Conservation (phyloP, 2,329 filamentous ascomycete species). For the Claviceps humidiphila region DNA sequence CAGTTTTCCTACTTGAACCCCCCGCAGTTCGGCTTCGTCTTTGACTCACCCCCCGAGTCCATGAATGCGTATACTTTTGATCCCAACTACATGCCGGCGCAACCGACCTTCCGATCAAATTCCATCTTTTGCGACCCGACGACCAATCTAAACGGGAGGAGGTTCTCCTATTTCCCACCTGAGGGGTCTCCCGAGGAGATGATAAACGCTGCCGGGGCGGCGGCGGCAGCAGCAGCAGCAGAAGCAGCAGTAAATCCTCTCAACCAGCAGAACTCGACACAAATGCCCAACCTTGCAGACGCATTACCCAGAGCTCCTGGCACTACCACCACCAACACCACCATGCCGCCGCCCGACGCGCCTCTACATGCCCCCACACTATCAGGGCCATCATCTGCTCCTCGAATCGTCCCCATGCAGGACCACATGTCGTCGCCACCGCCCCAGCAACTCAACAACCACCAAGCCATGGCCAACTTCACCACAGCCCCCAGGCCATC, state of each 20-base stretch:
- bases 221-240: conserved; percentile 17
- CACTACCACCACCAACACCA: conserved; percentile 9
- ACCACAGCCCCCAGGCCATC: conserved; percentile 22
- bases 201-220: conserved; percentile 13
- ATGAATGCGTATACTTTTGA: conserved; percentile 34
- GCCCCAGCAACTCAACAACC: conserved; percentile 6
- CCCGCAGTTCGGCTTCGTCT: conserved; percentile 45
- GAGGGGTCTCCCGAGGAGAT: conserved; percentile 28
- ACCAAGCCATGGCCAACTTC: conserved; percentile 7
- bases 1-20: conserved; percentile 30
- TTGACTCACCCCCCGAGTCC: conserved; percentile 41
- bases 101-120: conserved; percentile 49
- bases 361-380: conserved; percentile 14
- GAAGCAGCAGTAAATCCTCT: conserved; percentile 11
- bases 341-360: conserved; percentile 25
- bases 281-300: conserved; percentile 32
- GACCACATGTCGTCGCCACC: conserved; percentile 20
- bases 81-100: conserved; percentile 27
- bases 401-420: conserved; percentile 12
- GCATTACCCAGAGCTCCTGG: conserved; percentile 17
- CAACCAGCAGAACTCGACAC: conserved; percentile 18
- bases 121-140: conserved; percentile 52
- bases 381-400: conserved; percentile 16
- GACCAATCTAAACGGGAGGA: conserved; percentile 38
- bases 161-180: conserved; percentile 52